A percentile compares a stretch with the other conserved stretches of the same genome.
phyloP scores from a whole-genome alignment of 768 basidiomycete species.

The Lyophyllum shimeji region DNA sequence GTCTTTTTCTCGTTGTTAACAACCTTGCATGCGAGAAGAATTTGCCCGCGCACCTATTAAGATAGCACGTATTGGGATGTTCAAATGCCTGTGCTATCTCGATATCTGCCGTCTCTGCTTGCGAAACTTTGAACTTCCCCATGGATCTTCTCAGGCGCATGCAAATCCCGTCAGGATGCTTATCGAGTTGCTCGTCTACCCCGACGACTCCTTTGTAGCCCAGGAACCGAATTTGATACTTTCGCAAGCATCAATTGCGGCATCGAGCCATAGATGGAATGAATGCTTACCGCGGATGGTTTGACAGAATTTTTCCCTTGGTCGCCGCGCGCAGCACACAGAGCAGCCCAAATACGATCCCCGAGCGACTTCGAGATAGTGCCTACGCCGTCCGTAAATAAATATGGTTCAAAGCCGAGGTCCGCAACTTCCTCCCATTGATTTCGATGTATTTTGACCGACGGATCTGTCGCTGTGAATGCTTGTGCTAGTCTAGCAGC shows the following conservation, averaged over 20 bases:
- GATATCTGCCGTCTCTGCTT: constrained; percentile 52
- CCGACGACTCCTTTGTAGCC: constrained; percentile 83
- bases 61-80: constrained; percentile 58
- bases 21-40: background rate
- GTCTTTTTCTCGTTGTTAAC: constrained; percentile 47
- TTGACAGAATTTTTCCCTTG: constrained; percentile 33
- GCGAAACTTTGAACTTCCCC: constrained; percentile 66
- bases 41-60: constrained; percentile 59
- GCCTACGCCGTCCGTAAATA: constrained; percentile 80
- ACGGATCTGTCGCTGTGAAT: constrained; percentile 79
- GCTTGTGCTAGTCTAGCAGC: constrained; percentile 84
- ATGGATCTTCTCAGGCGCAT: constrained; percentile 75
- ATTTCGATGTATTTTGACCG: constrained; percentile 49
- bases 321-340: constrained; percentile 44
- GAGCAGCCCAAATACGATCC: constrained; percentile 55
- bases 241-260: constrained; percentile 4
- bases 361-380: constrained; percentile 67
- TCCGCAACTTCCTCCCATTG: constrained; percentile 71
- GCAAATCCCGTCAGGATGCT: constrained; percentile 44
- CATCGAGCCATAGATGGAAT: background rate
- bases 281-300: constrained; percentile 60
- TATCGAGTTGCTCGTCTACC: constrained; percentile 56
- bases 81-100: constrained; percentile 72
- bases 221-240: constrained; percentile 82
- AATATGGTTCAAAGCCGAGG: constrained; percentile 40